Base-by-base conservation (phyloP, 1,284 basidiomycete species). In the Cryptococcus maquisensis region DNA sequence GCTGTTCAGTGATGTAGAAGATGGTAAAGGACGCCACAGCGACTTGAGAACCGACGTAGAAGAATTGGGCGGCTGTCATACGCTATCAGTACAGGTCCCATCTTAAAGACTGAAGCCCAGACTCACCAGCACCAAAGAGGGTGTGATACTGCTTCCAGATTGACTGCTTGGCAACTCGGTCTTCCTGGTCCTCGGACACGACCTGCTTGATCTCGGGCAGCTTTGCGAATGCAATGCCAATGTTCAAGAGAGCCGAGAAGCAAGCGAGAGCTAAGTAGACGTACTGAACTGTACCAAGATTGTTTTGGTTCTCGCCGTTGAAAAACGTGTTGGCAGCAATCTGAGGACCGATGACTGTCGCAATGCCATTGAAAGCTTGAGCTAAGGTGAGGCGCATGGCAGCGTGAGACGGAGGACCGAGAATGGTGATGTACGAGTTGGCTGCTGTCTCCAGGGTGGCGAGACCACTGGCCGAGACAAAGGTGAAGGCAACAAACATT, bases 391-490 rank as follows among this genome's bases (percentile, higher is more conserved):
- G 53, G 10, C 69, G 60, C 41, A 68, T 56, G 3, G 67, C 64
- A 2, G 67, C 62, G 47, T 63, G 53, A 16, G 45, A 38, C 28
- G 69, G 65, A 3, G 65, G 60, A 15, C 69, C 69, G 0, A 71
- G 57, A 9, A 71, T 60, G 4, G 55, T 52, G 45, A 71, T 71
- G 54, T 68, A 69, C 8, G 63, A 60, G 51, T 65, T 68, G 47
- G 69, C 69, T 0, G 66, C 66, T 5, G 56, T 59, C 55, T 71
- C 69, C n/a, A 71, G 61, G 1, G 66, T 71, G 13, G 69, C 67
- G 6, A 71, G 48, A 15, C 69, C 69, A 12, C 43, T 50, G 7
- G 59, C 69, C 3, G 56, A 52, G 13, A 72, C 53, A 35, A 69
- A 69, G 6, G 69, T 72, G 50, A 71, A 71, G 3, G 63, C 66